Evolutionary conservation across 129 eudicot species (phyloP).

Genomic region (Rutidosis leptorrhynchoides): DNA sequence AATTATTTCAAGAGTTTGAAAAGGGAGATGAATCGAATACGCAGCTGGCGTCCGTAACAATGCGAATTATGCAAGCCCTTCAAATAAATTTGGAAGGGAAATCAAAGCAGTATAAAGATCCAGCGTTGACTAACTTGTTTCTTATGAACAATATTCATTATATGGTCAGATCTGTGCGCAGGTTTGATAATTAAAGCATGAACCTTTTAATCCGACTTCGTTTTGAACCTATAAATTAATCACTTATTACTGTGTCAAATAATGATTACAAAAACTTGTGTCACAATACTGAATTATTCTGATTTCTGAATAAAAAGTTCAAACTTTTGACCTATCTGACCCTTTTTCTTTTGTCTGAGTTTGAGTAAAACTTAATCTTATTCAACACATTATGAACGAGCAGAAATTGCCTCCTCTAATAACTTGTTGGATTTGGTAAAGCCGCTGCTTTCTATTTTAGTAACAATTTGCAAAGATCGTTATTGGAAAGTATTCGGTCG

Average conservation of each 20-base stretch:
- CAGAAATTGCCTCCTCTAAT: neutral
- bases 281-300: neutral
- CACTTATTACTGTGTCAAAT: neutral
- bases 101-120: conserved; percentile 92
- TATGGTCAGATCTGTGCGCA: conserved; percentile 96
- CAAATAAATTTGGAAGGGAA: conserved; percentile 93
- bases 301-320: neutral
- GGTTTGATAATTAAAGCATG: conserved; percentile 37
- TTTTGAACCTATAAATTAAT: neutral
- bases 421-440: conserved; percentile 1
- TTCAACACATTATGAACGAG: neutral
- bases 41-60: conserved; percentile 86
- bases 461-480: no score
- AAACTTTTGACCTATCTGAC: neutral
- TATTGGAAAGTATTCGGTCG: no score
- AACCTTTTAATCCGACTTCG: neutral
- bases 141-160: conserved; percentile 95
- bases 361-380: neutral
- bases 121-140: conserved; percentile 77
- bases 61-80: conserved; percentile 97
- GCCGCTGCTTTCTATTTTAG: neutral
- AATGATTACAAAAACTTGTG: neutral
- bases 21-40: conserved; percentile 53
- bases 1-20: conserved; percentile 89
- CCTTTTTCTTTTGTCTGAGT: neutral